Base-by-base conservation (phyloP, 257 asterid species). In the Ophiorrhiza pumila region DNA sequence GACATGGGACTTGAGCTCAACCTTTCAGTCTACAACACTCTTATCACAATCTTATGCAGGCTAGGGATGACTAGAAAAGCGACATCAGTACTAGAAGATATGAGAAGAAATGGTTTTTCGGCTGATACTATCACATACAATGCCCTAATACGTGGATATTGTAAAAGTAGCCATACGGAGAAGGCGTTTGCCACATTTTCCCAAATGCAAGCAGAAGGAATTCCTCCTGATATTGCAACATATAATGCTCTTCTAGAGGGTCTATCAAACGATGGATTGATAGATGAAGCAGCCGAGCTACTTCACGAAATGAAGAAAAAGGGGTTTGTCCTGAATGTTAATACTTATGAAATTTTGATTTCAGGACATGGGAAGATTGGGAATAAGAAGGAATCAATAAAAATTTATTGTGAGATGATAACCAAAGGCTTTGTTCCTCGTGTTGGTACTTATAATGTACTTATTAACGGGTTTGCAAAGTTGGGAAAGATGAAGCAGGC, bases 401-500 rank as follows among this genome's bases (percentile, higher is more conserved):
- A 82, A 80, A 81, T 88, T 76, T 94, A 94, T 53, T 91, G 97
- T 73, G 97, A 94, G 85, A 90, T 91, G 97, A 90, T 91, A 80
- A 83, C 86, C 58, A 86, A 82, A 74, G 95, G 97, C 59, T 91
- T 91, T 72, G 77, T 87, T 79, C 99, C 97, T 75, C 84, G 88
- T 69, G 62, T 81, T 45, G 83, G 95, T 81, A 91, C 99, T 53
- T 90, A 83, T 75, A 91, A 94, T 78, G 80, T 85, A 37, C 96
- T 91, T 69, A 85, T 92, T 43, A 42, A 77, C 73, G 90, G 85
- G 72, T 94, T 94, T 87, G 88, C 97, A 57, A 90, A 77, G 84
- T 82, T 74, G 56, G 99, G 99, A 76, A 88, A 84, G 79, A 91
- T 94, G 97, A 86, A 83, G 67, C 96, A 94, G 66, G 96, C 97